A percentile compares a stretch with the other conserved stretches of the same genome.
phyloP scores from a whole-genome alignment of 1,139 yeast species.

The Sugiyamaella castrensis region DNA sequence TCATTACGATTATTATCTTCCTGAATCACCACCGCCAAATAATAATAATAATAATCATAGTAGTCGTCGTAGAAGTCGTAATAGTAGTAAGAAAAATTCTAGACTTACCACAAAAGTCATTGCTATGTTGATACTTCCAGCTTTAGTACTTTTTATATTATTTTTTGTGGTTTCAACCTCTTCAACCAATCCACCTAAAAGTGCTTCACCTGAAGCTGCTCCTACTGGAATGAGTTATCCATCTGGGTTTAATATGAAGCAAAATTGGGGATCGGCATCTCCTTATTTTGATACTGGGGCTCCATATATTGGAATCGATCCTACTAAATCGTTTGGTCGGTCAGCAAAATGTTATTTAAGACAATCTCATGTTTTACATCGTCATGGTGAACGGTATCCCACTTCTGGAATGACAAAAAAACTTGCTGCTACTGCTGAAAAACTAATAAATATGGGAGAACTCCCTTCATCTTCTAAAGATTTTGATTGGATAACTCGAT shows the following conservation, averaged over 20 bases:
- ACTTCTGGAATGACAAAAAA: constrained; percentile 33
- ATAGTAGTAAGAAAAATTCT: constrained; percentile 11
- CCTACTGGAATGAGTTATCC: constrained; percentile 41
- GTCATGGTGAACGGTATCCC: constrained; percentile 45
- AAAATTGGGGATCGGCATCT: constrained; percentile 43
- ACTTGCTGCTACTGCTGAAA: constrained; percentile 33
- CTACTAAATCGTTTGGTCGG: constrained; percentile 7
- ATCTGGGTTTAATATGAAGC: constrained; percentile 41
- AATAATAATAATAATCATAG: background rate
- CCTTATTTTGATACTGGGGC: constrained; percentile 43
- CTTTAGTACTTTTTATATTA: constrained; percentile 27
- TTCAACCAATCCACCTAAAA: constrained; percentile 26
- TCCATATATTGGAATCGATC: constrained; percentile 33
- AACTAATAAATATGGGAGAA: constrained; percentile 32
- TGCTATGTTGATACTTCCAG: constrained; percentile 30
- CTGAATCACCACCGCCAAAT: background rate
- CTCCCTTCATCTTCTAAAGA: constrained; percentile 26
- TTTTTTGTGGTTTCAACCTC: constrained; percentile 27
- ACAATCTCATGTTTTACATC: constrained; percentile 43
- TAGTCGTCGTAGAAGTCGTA: constrained; percentile 8
- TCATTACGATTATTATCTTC: constrained; percentile 5
- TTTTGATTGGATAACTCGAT: constrained; percentile 35
- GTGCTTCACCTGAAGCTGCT: constrained; percentile 38
- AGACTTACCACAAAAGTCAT: constrained; percentile 17
- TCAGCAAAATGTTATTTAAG: constrained; percentile 26